A percentile compares a stretch with the other conserved stretches of the same genome.
Conservation (phyloP, 345 rosid genomes). For the sweet orange (Citrus sinensis) region DVS_A1.0 CM039169.1:1373001-1373500, state of each 20-base stretch:
- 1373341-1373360: too few species aligned
- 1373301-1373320: too few species aligned
- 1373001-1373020: background rate
- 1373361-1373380: too few species aligned
- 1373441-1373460: too few species aligned
- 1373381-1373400: too few species aligned
- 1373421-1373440: too few species aligned
- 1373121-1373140: background rate
- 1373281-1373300: background rate
- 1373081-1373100: background rate
- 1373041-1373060: background rate
- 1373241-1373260: background rate
- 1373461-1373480: background rate
- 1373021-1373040: background rate
- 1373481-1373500: too few species aligned
- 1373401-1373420: too few species aligned
- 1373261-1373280: background rate
- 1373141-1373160: background rate
- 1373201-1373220: background rate
- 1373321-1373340: too few species aligned
- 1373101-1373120: background rate
- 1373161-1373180: too few species aligned
- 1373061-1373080: background rate
- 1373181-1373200: background rate
- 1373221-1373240: background rate